phyloP scores from a whole-genome alignment of 2,329 filamentous ascomycete genomes.

The Penicillium sp. region DNA sequence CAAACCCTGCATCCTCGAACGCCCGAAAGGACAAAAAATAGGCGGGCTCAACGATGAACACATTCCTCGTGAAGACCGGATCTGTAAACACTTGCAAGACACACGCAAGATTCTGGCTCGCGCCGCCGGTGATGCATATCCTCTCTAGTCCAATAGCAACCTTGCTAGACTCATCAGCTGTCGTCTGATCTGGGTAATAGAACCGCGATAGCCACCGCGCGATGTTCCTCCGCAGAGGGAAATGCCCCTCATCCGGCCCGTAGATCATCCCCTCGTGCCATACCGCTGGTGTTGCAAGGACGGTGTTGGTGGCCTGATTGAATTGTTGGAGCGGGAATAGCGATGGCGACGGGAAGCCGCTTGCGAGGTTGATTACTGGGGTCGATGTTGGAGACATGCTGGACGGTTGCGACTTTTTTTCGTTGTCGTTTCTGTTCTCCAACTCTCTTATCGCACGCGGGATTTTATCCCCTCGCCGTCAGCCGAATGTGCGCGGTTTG shows the following conservation, averaged over 20 bases:
- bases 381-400: background rate
- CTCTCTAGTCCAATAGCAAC: constrained; percentile 50
- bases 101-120: constrained; percentile 79
- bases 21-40: constrained; percentile 87
- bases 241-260: constrained; percentile 76
- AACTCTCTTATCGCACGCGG: background rate
- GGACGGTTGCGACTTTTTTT: background rate
- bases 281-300: background rate
- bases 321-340: background rate
- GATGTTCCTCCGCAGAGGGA: constrained; percentile 68
- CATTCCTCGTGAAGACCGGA: constrained; percentile 70
- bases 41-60: constrained; percentile 82
- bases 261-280: constrained; percentile 61
- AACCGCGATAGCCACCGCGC: constrained; percentile 71
- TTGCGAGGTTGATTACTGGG: background rate
- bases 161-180: constrained; percentile 33
- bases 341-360: background rate
- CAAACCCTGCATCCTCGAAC: constrained; percentile 80
- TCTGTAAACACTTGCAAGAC: constrained; percentile 82
- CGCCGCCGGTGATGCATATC: constrained; percentile 83
- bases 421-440: background rate
- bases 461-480: background rate
- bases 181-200: constrained; percentile 56
- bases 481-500: no score
- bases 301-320: background rate